A percentile compares a stretch with the other conserved stretches of the same genome.
phyloP scores from a whole-genome alignment of 805 yeast genomes.

The Monosporozyma aerobia region DNA sequence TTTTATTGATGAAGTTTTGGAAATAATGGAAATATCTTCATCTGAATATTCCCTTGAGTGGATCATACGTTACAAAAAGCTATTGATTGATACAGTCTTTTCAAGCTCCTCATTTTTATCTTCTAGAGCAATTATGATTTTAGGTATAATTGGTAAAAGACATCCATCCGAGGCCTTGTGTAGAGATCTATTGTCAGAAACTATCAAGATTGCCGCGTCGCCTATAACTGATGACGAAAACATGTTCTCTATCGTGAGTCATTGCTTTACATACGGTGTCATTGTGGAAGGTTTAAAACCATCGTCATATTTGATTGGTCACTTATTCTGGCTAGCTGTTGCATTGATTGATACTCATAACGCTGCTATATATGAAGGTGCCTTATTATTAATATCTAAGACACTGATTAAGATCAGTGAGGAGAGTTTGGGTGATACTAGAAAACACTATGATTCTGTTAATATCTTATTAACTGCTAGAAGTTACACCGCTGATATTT shows the following conservation, averaged over 20 bases:
- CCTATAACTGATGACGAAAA: slow-evolving; percentile 28
- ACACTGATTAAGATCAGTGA: slow-evolving; percentile 29
- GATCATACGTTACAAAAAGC: slow-evolving; percentile 57
- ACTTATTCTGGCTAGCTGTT: slow-evolving; percentile 33
- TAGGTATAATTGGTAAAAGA: slow-evolving; percentile 57
- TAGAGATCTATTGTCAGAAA: slow-evolving; percentile 21
- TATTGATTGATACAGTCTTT: slow-evolving; percentile 54
- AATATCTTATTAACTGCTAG: slow-evolving; percentile 22
- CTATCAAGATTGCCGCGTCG: slow-evolving; percentile 30
- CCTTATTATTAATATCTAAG: slow-evolving; percentile 32
- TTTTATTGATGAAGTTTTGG: slow-evolving; percentile 46
- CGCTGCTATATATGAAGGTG: slow-evolving; percentile 33
- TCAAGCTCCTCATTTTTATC: slow-evolving; percentile 49
- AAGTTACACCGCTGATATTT: slow-evolving; percentile 32
- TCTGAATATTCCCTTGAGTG: slow-evolving; percentile 43
- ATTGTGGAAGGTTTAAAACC: slow-evolving; percentile 33
- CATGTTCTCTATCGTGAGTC: slow-evolving; percentile 28
- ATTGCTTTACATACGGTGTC: slow-evolving; percentile 34
- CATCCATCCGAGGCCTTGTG: slow-evolving; percentile 55
- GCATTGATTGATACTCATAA: slow-evolving; percentile 28
- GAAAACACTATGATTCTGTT: neutral
- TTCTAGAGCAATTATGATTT: slow-evolving; percentile 55
- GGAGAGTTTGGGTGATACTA: slow-evolving; percentile 21
- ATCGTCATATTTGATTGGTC: slow-evolving; percentile 22
- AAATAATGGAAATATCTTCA: slow-evolving; percentile 41